These are phyloP conservation scores for Fomitopsis palustris DNA, from an alignment of 1,284 basidiomycete species.

Conservation along the genomic window DNA sequence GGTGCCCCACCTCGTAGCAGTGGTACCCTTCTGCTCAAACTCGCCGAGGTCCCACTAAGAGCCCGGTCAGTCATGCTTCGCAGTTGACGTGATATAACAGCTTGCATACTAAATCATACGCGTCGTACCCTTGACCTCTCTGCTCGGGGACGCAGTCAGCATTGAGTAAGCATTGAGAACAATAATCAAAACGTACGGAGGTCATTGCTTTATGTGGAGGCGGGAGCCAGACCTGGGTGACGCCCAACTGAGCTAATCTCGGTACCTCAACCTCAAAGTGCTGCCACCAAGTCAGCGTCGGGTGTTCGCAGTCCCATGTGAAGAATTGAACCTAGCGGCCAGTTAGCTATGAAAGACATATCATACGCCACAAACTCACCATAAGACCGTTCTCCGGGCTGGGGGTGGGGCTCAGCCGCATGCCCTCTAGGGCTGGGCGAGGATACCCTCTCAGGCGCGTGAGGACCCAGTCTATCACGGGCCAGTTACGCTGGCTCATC, in stretches of 20 bases:
- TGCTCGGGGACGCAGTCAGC: conserved; percentile 21
- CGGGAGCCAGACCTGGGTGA: conserved; percentile 82
- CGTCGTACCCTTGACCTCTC: conserved; percentile 75
- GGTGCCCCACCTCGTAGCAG: conserved; percentile 88
- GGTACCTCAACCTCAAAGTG: conserved; percentile 74
- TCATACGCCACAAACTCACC: conserved; percentile 40
- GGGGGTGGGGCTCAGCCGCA: conserved; percentile 53
- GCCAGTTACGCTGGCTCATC: conserved; percentile 10
- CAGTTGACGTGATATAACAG: neutral
- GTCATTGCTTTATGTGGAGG: conserved; percentile 73
- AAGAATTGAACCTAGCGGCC: conserved; percentile 71
- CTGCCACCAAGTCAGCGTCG: conserved; percentile 77
- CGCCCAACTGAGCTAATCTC: conserved; percentile 69
- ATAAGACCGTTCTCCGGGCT: conserved; percentile 55
- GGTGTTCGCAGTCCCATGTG: conserved; percentile 68
- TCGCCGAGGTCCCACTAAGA: conserved; percentile 87
- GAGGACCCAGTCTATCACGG: conserved; percentile 22
- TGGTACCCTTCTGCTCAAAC: conserved; percentile 83
- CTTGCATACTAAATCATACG: conserved; percentile 66
- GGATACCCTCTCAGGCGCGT: conserved; percentile 21
- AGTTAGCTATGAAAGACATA: neutral
- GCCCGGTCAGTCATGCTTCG: neutral
- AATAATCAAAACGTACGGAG: conserved; percentile 36
- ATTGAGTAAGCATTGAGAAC: conserved; percentile 2
- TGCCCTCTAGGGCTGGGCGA: conserved; percentile 45